Percentiles rank a stretch among this genome's conserved stretches.
Evolutionary conservation across 2,329 filamentous ascomycete species (phyloP).

Genomic region (Aspergillus arachidicola): DNA sequence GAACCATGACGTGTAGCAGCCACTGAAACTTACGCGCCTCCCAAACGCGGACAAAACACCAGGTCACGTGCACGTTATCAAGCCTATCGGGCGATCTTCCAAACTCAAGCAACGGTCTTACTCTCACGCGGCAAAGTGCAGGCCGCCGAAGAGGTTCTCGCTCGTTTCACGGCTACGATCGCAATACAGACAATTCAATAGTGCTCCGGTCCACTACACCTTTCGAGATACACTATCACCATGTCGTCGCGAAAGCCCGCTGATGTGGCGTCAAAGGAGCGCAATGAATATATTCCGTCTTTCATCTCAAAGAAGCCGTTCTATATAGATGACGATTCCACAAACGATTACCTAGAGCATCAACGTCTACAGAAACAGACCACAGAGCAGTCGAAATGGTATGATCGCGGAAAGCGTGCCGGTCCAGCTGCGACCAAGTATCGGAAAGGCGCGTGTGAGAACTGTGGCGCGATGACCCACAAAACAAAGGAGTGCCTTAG

Average conservation of each 20-base stretch:
- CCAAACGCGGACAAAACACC: conserved; percentile 28
- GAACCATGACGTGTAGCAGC: conserved; percentile 15
- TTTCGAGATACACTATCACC: not conserved
- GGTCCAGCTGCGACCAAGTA: conserved; percentile 93
- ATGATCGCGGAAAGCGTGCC: conserved; percentile 81
- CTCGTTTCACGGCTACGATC: not conserved
- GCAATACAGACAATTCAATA: not conserved
- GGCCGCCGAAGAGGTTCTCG: not conserved
- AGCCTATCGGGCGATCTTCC: conserved; percentile 11
- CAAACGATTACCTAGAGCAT: conserved; percentile 91
- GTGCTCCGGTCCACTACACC: not conserved
- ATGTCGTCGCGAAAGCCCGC: conserved; percentile 53
- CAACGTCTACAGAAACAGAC: conserved; percentile 78
- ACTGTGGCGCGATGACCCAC: conserved; percentile 96
- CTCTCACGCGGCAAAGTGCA: not conserved
- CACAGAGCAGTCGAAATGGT: conserved; percentile 79
- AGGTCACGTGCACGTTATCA: conserved; percentile 29
- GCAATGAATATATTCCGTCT: conserved; percentile 96
- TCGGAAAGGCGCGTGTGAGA: conserved; percentile 97
- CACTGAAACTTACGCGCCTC: conserved; percentile 17
- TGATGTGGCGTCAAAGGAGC: conserved; percentile 70
- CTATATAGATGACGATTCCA: conserved; percentile 79
- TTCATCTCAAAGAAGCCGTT: conserved; percentile 99
- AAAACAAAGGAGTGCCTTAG: conserved; percentile 92
- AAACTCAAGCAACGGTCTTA: conserved; percentile 1